These are phyloP conservation scores for Candida frijolesensis DNA, from an alignment of 1,139 yeast genomes.

Conservation along the genomic window DNA sequence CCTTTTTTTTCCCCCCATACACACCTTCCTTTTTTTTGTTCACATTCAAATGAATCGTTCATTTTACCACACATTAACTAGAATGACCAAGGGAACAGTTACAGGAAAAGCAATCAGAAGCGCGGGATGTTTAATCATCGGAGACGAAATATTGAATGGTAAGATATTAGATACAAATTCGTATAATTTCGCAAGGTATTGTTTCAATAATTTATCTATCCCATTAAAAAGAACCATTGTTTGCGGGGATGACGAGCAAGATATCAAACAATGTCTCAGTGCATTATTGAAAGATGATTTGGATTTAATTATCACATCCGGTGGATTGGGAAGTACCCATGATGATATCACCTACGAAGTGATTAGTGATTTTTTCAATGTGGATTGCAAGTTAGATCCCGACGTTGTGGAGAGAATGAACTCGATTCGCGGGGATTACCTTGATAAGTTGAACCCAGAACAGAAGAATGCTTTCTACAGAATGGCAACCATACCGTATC, in stretches of 20 bases:
- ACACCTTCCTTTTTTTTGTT: background rate
- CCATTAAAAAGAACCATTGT: constrained; percentile 68
- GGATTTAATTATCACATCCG: constrained; percentile 77
- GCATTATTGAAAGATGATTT: constrained; percentile 47
- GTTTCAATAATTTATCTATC: constrained; percentile 54
- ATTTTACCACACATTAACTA: constrained; percentile 10
- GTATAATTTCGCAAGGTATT: constrained; percentile 64
- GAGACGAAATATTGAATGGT: constrained; percentile 89
- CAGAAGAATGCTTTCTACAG: constrained; percentile 63
- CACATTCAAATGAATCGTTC: background rate
- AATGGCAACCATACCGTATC: constrained; percentile 75
- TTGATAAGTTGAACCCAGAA: constrained; percentile 38
- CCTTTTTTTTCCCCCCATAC: background rate
- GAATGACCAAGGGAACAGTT: constrained; percentile 6
- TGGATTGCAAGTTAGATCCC: constrained; percentile 54
- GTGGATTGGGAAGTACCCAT: constrained; percentile 89
- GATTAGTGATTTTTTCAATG: constrained; percentile 60
- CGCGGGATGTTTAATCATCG: constrained; percentile 64
- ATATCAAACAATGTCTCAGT: constrained; percentile 57
- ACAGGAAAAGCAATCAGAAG: constrained; percentile 14
- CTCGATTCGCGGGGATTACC: constrained; percentile 43
- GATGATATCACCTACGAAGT: constrained; percentile 84
- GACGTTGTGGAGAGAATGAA: constrained; percentile 66
- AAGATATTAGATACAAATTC: constrained; percentile 83
- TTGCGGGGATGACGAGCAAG: constrained; percentile 74